phyloP scores from a whole-genome alignment of 306 rosid species.

The Mimosa bimucronata region DNA sequence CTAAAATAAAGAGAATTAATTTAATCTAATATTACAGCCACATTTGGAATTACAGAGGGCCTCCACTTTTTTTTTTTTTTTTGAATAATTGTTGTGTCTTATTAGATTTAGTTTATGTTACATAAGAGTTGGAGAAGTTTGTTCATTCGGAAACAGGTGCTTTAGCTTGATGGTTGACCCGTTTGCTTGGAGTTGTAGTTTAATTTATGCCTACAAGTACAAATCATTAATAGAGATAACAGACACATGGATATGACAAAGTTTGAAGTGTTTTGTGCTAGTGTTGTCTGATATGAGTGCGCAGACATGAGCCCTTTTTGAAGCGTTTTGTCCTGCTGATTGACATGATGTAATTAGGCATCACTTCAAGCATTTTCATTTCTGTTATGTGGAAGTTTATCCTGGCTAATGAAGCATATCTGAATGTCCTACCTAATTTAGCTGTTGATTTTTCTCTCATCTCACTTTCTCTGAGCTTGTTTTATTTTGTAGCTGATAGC shows the following conservation, averaged over 20 bases:
- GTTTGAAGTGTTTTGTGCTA: too few species aligned
- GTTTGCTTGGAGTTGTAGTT: not conserved
- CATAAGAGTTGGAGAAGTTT: too few species aligned
- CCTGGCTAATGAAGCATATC: slow-evolving; percentile 7
- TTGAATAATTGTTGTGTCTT: too few species aligned
- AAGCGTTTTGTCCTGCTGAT: not conserved
- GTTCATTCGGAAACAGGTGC: not conserved
- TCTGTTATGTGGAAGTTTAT: slow-evolving; percentile 24
- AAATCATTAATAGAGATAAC: not conserved
- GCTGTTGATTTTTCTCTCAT: slow-evolving; percentile 35
- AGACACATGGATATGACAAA: not conserved
- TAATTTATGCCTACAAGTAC: not conserved
- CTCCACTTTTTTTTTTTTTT: too few species aligned
- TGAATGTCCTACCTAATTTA: slow-evolving; percentile 6
- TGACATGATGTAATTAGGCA: not conserved
- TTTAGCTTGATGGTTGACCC: not conserved
- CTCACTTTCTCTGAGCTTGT: slow-evolving; percentile 42
- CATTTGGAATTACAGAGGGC: too few species aligned
- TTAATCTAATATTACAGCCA: too few species aligned
- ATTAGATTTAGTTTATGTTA: too few species aligned
- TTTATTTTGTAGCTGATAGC: slow-evolving; percentile 71
- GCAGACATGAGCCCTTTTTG: not conserved
- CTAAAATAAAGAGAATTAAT: too few species aligned
- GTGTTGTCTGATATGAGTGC: too few species aligned
- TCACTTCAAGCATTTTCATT: slow-evolving; percentile 12